Evolutionary conservation across 1,139 yeast species (phyloP), one percentile per base, ranked within the genome.

Genomic region (Suhomyces taliae): DNA sequence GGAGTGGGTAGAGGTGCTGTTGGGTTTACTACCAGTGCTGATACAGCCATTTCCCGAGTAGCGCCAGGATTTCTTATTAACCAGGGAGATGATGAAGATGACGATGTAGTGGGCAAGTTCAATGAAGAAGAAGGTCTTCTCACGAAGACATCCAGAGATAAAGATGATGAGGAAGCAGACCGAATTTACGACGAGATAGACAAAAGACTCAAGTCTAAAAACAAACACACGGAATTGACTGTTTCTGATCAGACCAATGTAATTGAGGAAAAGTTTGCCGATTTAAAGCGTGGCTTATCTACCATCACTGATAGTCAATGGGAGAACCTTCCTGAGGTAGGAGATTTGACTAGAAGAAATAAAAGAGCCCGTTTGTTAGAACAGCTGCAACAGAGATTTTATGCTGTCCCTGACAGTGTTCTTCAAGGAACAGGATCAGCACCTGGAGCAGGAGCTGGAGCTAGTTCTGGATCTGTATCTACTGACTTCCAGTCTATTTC

Each of bases 1-100:
- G 99, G 99, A 32, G 69, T 90, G 8, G 99, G 98, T 0, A 75
- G 99, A 61, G 99, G 99, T 14, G 99, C 98, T 1, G 81, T 89
- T 0, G 98, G 98, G 1, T 91, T 91, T 64, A 83, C 93, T 0
- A 88, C 96, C 0, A 79, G 90, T 50, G 87, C 93, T 2, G 95
- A 87, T 54, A 68, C 86, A n/a, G 87, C 86, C 1, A 72, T 78
- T 2, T 74, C 76, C 1, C 63, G 70, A 34, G 61, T 70, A 26
- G 69, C 67, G 36, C 71, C 74, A 8, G 75, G 70, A 26, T 67
- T 65, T 38, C 70, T 70, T 1, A 55, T 66, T 7, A 64, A 67
- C 42, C 62, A 62, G 26, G 68, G 62, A 27, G 66, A 62, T 6
- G 62, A 54, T 5, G 65, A 60, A 4, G 61, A 60, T 12, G 70